Conservation (phyloP, 2,329 filamentous ascomycete species). For the Penicillium frequentans region DNA sequence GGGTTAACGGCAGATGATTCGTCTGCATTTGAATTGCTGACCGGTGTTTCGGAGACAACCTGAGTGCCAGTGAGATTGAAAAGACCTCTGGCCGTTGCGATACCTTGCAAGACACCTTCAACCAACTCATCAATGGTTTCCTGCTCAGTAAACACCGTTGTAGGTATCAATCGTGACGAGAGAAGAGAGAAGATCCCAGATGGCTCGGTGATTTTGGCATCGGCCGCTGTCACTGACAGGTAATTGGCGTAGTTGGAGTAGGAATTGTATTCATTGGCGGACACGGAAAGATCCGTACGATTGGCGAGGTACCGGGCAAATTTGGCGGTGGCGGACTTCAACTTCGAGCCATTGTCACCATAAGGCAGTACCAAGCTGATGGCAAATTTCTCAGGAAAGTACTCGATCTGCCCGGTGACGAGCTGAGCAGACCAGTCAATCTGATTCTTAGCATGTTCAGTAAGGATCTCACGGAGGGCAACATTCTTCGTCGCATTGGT, state of each 20-base stretch:
- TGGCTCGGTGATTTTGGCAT: slow-evolving; percentile 4
- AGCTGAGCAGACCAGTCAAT: slow-evolving; percentile 5
- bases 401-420: slow-evolving; percentile 6
- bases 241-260: slow-evolving; percentile 6
- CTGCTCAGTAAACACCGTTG: neutral
- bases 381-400: slow-evolving; percentile 3
- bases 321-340: neutral
- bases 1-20: neutral
- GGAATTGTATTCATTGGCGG: slow-evolving; percentile 1
- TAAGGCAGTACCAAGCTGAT: slow-evolving; percentile 6
- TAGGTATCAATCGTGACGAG: slow-evolving; percentile 9
- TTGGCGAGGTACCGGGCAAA: slow-evolving; percentile 2
- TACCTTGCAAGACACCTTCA: slow-evolving; percentile 2
- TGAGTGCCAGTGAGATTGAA: slow-evolving; percentile 2
- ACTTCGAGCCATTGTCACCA: neutral
- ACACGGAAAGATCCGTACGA: neutral
- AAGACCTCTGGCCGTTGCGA: neutral
- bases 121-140: neutral
- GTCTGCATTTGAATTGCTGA: slow-evolving; percentile 1
- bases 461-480: slow-evolving; percentile 6
- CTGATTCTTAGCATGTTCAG: slow-evolving; percentile 3
- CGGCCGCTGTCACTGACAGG: slow-evolving; percentile 1
- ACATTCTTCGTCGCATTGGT: neutral
- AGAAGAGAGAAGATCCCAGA: slow-evolving; percentile 8
- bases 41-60: slow-evolving; percentile 5